Evolutionary conservation across 768 basidiomycete genomes (phyloP), one percentile per base, ranked within the genome.

Genomic region (Omphalotus guepiniiformis): DNA sequence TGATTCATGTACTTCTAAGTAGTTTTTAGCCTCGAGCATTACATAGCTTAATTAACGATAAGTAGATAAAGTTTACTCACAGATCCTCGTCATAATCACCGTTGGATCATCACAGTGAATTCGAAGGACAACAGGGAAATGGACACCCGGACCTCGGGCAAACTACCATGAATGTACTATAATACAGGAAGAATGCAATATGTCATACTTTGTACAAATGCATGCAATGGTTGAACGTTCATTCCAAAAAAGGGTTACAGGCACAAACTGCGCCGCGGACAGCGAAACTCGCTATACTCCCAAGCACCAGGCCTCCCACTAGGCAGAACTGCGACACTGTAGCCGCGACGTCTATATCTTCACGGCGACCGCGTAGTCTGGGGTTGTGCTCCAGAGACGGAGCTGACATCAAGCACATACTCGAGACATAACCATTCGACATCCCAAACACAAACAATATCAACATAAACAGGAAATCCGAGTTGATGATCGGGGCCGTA

Each of bases 261-360:
- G 68, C 58, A 64, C 85, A 91, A 5, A 88, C 72, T 6, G 75
- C 69, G 6, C 73, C 78, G 54, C 82, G 72, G 8, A 94, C 88
- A 2, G 72, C 87, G 63, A 96, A 95, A 63, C 91, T 94, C 22
- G 73, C 70, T 39, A 89, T 59, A 59, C 91, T 91, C 2, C 93
- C 93, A 1, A 79, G 40, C 12, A 78, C 79, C 43, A 95, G 67
- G 4, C 92, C 92, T 4, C 79, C 83, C 1, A 88, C 83, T 3
- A 92, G 61, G 52, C 78, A 88, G 66, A 93, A 93, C 54, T 77
- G 83, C 4, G 81, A 80, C 11, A 95, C 73, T 0, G 87, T 88
- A 4, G 91, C 92, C 3, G 90, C 90, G 9, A 87, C 73, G 57
- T 94, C 92, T 19, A 93, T 85, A 57, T 94, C 88, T 50, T 88